phyloP scores from a whole-genome alignment of 2,329 filamentous ascomycete species.

The Fusarium devonianum region DNA sequence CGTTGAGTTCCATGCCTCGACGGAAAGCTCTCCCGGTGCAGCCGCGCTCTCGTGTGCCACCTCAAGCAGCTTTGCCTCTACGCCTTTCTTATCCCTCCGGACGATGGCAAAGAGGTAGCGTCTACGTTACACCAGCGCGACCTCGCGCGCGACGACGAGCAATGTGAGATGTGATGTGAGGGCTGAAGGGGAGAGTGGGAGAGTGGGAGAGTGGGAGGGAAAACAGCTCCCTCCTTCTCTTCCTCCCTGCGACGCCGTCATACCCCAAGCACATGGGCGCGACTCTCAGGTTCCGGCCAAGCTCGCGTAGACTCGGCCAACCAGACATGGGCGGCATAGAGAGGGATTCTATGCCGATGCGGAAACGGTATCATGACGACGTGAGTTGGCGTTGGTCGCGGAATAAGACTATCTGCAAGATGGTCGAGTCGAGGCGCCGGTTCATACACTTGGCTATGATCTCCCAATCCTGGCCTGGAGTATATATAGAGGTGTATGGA shows the following conservation, averaged over 20 bases:
- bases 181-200: too few species aligned
- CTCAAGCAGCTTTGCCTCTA: background rate
- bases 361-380: slow-evolving; percentile 6
- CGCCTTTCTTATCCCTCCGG: background rate
- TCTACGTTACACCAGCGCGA: slow-evolving; percentile 27
- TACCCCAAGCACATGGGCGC: slow-evolving; percentile 24
- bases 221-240: background rate
- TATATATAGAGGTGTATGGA: slow-evolving; percentile 5
- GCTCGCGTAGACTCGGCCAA: slow-evolving; percentile 35
- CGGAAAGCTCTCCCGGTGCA: background rate
- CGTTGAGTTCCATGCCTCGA: background rate
- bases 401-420: background rate
- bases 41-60: slow-evolving; percentile 12
- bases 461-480: background rate
- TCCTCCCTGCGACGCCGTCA: slow-evolving; percentile 22
- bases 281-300: slow-evolving; percentile 12
- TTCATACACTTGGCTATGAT: background rate
- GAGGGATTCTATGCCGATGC: slow-evolving; percentile 3
- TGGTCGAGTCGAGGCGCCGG: slow-evolving; percentile 2
- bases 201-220: too few species aligned
- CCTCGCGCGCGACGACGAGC: slow-evolving; percentile 24
- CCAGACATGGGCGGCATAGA: slow-evolving; percentile 14
- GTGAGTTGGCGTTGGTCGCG: background rate
- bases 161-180: slow-evolving; percentile 23
- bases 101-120: background rate